phyloP scores from a whole-genome alignment of 2,329 filamentous ascomycete species.

The Acrocalymma vagum region DNA sequence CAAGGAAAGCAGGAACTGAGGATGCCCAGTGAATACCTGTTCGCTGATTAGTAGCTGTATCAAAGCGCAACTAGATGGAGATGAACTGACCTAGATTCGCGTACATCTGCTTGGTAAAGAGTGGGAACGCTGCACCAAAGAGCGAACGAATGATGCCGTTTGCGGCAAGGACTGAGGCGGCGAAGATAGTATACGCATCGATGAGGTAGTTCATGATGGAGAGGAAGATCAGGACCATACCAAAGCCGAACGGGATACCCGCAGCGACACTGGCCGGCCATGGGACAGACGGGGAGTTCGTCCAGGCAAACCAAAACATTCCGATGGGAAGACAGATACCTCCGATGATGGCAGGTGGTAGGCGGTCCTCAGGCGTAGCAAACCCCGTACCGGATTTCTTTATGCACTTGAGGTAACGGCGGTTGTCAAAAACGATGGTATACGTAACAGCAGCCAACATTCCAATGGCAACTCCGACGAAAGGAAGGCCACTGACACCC shows the following conservation, averaged over 20 bases:
- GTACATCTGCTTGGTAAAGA: slow-evolving; percentile 76
- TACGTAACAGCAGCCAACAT: slow-evolving; percentile 68
- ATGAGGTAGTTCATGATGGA: slow-evolving; percentile 53
- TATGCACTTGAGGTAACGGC: slow-evolving; percentile 49
- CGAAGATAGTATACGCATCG: slow-evolving; percentile 72
- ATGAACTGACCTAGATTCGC: slow-evolving; percentile 37
- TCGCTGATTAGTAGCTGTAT: slow-evolving; percentile 39
- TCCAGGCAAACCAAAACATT: slow-evolving; percentile 55
- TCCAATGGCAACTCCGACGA: slow-evolving; percentile 74
- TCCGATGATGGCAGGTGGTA: slow-evolving; percentile 70
- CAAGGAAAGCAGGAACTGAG: slow-evolving; percentile 76
- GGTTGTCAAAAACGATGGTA: slow-evolving; percentile 49
- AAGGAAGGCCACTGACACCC: slow-evolving; percentile 56
- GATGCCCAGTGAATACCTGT: slow-evolving; percentile 82
- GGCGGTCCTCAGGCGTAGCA: slow-evolving; percentile 71
- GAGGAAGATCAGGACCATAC: slow-evolving; percentile 73
- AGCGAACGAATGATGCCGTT: slow-evolving; percentile 83
- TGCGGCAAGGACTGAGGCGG: slow-evolving; percentile 77
- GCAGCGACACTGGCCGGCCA: slow-evolving; percentile 65
- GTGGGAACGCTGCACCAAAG: slow-evolving; percentile 79
- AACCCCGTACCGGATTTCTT: slow-evolving; percentile 59
- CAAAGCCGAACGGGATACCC: slow-evolving; percentile 64
- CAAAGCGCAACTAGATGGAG: slow-evolving; percentile 11
- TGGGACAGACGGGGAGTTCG: slow-evolving; percentile 59
- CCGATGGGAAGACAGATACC: slow-evolving; percentile 66